phyloP scores from a whole-genome alignment of 495 filamentous ascomycete species.

The Neurospora sp. region DNA sequence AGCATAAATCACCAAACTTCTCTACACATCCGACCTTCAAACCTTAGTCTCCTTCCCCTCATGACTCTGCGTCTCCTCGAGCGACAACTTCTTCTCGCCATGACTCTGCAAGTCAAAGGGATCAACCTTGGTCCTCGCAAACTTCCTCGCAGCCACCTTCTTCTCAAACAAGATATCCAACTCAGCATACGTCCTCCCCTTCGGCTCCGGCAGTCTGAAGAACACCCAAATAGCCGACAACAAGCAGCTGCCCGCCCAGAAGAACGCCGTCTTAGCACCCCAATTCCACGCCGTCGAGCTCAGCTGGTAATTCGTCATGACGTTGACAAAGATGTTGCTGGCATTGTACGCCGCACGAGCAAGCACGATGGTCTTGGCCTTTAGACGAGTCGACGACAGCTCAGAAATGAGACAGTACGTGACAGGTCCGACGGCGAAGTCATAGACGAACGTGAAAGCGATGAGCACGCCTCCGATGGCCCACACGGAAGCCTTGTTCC shows the following conservation, averaged over 20 bases:
- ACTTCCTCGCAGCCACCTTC: constrained; percentile 30
- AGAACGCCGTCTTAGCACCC: constrained; percentile 36
- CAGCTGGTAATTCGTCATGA: constrained; percentile 43
- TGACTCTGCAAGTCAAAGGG: constrained; percentile 13
- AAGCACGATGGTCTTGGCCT: constrained; percentile 46
- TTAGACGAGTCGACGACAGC: constrained; percentile 41
- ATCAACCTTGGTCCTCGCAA: constrained; percentile 19
- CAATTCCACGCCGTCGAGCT: constrained; percentile 43
- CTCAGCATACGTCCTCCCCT: constrained; percentile 37
- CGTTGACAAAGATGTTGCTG: constrained; percentile 31
- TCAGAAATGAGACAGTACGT: constrained; percentile 48
- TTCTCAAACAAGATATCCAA: constrained; percentile 41
- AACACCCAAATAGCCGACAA: constrained; percentile 28
- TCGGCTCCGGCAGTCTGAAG: constrained; percentile 26
- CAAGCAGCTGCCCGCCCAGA: constrained; percentile 42
- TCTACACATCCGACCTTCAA: not conserved
- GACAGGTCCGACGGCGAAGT: constrained; percentile 45
- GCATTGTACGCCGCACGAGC: constrained; percentile 44
- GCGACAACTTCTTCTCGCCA: not conserved
- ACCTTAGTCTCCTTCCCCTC: not conserved
- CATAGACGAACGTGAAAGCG: constrained; percentile 43
- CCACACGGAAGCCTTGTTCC: constrained; percentile 16
- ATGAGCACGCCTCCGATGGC: constrained; percentile 40
- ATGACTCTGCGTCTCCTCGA: not conserved
- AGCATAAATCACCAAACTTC: not conserved